phyloP scores from a whole-genome alignment of 1,284 basidiomycete species.

The Apiotrichum domesticum region DNA sequence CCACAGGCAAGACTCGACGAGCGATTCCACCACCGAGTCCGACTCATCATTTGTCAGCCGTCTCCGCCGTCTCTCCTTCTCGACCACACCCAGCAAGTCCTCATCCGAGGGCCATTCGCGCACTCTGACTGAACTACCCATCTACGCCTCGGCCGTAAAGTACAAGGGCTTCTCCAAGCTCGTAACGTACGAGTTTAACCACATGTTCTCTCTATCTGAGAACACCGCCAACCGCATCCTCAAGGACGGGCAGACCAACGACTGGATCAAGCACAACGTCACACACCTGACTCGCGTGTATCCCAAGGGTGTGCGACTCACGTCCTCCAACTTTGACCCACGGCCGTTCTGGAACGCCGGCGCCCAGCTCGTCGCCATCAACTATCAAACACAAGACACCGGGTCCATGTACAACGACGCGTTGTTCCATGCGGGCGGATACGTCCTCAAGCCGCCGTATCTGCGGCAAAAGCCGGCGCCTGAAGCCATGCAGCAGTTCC shows the following conservation, averaged over 20 bases:
- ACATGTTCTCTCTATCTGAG: constrained; percentile 93
- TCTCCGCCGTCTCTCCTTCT: constrained; percentile 28
- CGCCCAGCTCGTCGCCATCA: constrained; percentile 89
- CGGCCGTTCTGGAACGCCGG: constrained; percentile 86
- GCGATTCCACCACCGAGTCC: constrained; percentile 42
- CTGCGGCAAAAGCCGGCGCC: constrained; percentile 61
- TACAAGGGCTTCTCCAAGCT: constrained; percentile 88
- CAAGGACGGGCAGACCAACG: constrained; percentile 52
- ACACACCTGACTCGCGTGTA: constrained; percentile 83
- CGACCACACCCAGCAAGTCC: constrained; percentile 1
- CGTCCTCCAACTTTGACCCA: constrained; percentile 84
- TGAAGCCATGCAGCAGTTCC: constrained; percentile 54
- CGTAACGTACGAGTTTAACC: constrained; percentile 75
- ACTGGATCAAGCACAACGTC: constrained; percentile 83
- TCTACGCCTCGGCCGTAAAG: constrained; percentile 95
- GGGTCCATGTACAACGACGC: constrained; percentile 66
- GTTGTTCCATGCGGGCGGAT: constrained; percentile 86
- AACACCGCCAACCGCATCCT: constrained; percentile 56
- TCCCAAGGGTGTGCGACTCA: constrained; percentile 75
- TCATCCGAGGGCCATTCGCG: constrained; percentile 51
- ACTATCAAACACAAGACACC: constrained; percentile 93
- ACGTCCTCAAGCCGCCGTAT: constrained; percentile 80
- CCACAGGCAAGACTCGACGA: constrained; percentile 4
- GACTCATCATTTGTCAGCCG: constrained; percentile 36
- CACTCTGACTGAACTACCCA: constrained; percentile 66